phyloP scores from a whole-genome alignment of 305 asterid species.

The Solanum hybrid region DNA sequence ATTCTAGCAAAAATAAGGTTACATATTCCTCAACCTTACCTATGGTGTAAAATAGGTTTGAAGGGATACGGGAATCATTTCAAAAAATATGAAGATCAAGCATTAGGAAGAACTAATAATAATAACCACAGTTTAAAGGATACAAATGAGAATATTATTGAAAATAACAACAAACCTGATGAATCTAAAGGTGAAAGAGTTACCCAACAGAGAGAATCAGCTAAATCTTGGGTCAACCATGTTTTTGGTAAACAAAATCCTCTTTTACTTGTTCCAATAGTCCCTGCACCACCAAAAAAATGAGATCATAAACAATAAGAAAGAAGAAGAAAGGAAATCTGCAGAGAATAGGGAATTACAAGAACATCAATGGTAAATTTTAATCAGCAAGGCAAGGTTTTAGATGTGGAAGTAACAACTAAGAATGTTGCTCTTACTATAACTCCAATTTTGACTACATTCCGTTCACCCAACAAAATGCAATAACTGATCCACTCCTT shows the following conservation, averaged over 20 bases:
- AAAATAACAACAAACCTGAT: not conserved
- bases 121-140: not conserved
- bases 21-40: not conserved
- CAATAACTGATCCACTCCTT: not conserved
- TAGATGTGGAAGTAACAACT: not conserved
- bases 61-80: not conserved
- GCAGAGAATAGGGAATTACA: not conserved
- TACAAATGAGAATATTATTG: not conserved
- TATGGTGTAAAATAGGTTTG: not conserved
- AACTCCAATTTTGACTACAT: not conserved
- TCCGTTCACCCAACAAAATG: not conserved
- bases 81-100: not conserved
- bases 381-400: not conserved
- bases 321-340: not conserved
- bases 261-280: not conserved
- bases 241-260: not conserved
- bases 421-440: too few relatives aligned
- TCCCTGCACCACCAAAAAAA: not conserved
- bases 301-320: too few relatives aligned
- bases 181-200: not conserved
- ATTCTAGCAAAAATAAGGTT: too few relatives aligned
- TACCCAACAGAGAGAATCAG: not conserved
- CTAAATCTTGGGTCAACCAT: not conserved
- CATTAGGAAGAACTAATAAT: not conserved
- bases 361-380: not conserved